phyloP scores from a whole-genome alignment of 176 grass and related monocot species.

The Thalia dealbata region DNA sequence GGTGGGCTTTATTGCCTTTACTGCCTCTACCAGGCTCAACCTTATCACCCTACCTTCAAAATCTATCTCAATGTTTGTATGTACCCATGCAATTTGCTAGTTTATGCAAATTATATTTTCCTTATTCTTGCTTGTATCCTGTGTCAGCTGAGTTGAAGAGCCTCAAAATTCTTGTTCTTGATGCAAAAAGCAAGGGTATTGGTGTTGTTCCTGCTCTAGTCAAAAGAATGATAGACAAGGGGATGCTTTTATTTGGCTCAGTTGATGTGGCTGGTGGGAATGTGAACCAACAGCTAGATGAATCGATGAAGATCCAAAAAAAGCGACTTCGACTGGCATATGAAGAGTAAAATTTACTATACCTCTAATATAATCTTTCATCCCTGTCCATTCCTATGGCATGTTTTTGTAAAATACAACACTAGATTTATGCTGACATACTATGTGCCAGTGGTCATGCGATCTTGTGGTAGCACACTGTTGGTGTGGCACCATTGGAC shows the following conservation, averaged over 20 bases:
- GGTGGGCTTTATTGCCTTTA: conserved; percentile 90
- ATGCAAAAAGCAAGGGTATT: conserved; percentile 45
- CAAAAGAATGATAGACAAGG: conserved; percentile 69
- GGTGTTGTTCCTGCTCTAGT: conserved; percentile 37
- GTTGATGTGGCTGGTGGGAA: conserved; percentile 52
- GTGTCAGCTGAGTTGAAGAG: conserved; percentile 55
- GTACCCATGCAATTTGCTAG: not conserved
- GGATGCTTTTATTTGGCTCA: conserved; percentile 63
- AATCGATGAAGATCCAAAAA: conserved; percentile 44
- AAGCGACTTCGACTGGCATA: conserved; percentile 48
- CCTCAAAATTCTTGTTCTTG: conserved; percentile 47
- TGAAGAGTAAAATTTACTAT: conserved; percentile 48
- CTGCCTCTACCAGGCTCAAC: conserved; percentile 82
- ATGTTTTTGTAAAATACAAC: conserved; percentile 2
- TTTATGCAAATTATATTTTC: not conserved
- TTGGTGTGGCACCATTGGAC: not conserved
- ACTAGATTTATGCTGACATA: not conserved
- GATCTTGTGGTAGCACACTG: not conserved
- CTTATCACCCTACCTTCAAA: conserved; percentile 67
- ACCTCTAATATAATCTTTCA: not conserved
- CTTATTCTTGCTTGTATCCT: conserved; percentile 5
- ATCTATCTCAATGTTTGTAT: conserved; percentile 81
- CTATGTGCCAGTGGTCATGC: not conserved
- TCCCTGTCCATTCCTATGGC: not conserved
- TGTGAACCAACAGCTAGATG: conserved; percentile 40